These are phyloP conservation scores for Pochonia chlamydosporia DNA, from an alignment of 2,329 filamentous ascomycete genomes.

Conservation along the genomic window DNA sequence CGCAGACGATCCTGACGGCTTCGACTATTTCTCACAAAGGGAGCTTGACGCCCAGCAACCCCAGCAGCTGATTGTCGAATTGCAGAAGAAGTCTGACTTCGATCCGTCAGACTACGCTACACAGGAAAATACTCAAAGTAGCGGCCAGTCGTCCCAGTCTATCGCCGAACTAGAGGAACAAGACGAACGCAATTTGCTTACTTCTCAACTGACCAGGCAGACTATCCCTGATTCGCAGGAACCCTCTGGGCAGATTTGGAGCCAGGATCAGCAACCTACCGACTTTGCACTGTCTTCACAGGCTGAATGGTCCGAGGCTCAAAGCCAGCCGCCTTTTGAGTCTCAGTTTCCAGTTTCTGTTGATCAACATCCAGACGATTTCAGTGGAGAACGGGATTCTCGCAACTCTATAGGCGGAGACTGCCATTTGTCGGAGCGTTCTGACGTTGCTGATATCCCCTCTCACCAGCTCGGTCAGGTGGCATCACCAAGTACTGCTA, in stretches of 20 bases:
- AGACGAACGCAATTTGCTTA: conserved; percentile 24
- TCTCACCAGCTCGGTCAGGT: conserved; percentile 20
- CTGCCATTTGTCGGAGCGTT: neutral
- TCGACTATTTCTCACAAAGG: neutral
- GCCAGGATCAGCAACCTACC: conserved; percentile 6
- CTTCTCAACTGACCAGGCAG: conserved; percentile 24
- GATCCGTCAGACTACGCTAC: conserved; percentile 30
- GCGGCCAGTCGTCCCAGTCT: conserved; percentile 22
- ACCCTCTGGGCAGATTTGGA: conserved; percentile 18
- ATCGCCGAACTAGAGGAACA: conserved; percentile 29
- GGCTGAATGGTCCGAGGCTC: neutral
- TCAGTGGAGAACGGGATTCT: neutral
- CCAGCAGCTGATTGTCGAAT: conserved; percentile 21
- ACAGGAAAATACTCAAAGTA: conserved; percentile 22
- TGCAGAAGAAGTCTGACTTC: conserved; percentile 24
- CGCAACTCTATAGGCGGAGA: neutral
- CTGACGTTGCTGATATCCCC: conserved; percentile 8
- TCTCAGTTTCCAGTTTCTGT: neutral
- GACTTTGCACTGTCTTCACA: neutral
- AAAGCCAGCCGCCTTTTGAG: neutral
- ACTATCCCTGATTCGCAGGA: conserved; percentile 42
- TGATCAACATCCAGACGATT: neutral
- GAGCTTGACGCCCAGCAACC: neutral
- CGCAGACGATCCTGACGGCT: conserved; percentile 9
- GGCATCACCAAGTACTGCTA: conserved; percentile 1